phyloP scores from a whole-genome alignment of 1,139 yeast species.

The Nakaseomyces sp. region DNA sequence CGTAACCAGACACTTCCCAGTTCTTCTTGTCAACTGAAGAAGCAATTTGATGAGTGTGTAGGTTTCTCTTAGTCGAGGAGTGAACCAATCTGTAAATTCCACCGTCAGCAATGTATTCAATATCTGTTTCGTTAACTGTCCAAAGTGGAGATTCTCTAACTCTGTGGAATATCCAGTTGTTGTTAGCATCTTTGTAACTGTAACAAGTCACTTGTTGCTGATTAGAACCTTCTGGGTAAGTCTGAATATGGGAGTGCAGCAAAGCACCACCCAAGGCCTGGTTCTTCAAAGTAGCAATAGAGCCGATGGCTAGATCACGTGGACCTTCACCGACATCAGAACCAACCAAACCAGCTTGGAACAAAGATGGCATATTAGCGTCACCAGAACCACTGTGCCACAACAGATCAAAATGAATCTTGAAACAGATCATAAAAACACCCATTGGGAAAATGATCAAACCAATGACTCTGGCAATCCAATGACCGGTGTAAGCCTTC shows the following conservation, averaged over 20 bases:
- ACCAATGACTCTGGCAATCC: conserved; percentile 56
- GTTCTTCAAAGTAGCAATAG: conserved; percentile 77
- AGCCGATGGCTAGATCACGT: conserved; percentile 72
- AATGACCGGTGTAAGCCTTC: conserved; percentile 47
- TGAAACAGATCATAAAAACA: conserved; percentile 59
- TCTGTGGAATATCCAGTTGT: conserved; percentile 81
- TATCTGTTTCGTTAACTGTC: conserved; percentile 42
- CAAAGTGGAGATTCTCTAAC: conserved; percentile 46
- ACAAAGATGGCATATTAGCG: conserved; percentile 92
- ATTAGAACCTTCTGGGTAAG: conserved; percentile 88
- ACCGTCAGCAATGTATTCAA: conserved; percentile 60
- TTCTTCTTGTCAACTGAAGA: conserved; percentile 69
- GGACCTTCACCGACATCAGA: conserved; percentile 81
- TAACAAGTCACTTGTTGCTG: conserved; percentile 97
- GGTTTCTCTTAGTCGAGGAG: conserved; percentile 73
- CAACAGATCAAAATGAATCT: conserved; percentile 65
- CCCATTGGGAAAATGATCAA: conserved; percentile 54
- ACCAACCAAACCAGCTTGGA: conserved; percentile 87
- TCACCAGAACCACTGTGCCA: conserved; percentile 88
- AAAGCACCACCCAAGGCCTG: conserved; percentile 92
- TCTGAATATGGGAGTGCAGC: conserved; percentile 92
- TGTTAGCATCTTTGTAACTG: conserved; percentile 85
- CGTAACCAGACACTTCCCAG: conserved; percentile 89
- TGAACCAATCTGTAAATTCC: conserved; percentile 72
- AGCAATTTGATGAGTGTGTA: conserved; percentile 75